A percentile compares a stretch with the other conserved stretches of the same genome.
phyloP scores from a whole-genome alignment of 306 rosid genomes.

The Vicia faba region DNA sequence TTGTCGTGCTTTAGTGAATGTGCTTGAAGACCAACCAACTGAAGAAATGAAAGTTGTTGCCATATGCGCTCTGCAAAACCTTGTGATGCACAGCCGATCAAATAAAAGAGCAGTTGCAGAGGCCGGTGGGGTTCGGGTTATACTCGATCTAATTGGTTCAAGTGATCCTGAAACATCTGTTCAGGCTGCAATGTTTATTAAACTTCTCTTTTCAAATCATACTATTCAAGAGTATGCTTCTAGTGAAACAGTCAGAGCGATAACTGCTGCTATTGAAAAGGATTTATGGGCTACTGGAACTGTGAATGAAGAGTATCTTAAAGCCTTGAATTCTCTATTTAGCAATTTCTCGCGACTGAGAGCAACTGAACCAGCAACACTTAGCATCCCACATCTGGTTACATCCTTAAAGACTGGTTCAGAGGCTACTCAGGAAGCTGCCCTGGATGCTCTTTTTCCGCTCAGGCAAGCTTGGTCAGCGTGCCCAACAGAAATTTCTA shows the following conservation, averaged over 20 bases:
- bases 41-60: no score
- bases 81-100: slow-evolving; percentile 92
- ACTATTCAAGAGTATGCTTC: no score
- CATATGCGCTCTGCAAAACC: no score
- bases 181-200: slow-evolving; percentile 94
- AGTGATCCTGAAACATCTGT: slow-evolving; percentile 93
- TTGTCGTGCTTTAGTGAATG: no score
- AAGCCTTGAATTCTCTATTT: no score
- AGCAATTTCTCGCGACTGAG: no score
- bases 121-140: slow-evolving; percentile 98
- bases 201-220: slow-evolving; percentile 89
- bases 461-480: slow-evolving; percentile 99
- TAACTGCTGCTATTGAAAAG: no score
- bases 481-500: slow-evolving; percentile 93
- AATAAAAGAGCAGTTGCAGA: slow-evolving; percentile 99
- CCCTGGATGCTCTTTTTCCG: slow-evolving; percentile 86
- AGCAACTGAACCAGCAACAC: no score
- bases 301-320: no score
- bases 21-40: no score
- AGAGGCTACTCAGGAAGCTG: slow-evolving; percentile 97
- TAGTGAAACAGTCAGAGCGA: no score
- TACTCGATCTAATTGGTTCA: slow-evolving; percentile 91
- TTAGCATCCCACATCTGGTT: slow-evolving; percentile 94
- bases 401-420: slow-evolving; percentile 92
- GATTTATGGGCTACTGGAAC: no score